Base-by-base conservation (phyloP, 208 protist genomes). In the Lotmaria passim region DNA sequence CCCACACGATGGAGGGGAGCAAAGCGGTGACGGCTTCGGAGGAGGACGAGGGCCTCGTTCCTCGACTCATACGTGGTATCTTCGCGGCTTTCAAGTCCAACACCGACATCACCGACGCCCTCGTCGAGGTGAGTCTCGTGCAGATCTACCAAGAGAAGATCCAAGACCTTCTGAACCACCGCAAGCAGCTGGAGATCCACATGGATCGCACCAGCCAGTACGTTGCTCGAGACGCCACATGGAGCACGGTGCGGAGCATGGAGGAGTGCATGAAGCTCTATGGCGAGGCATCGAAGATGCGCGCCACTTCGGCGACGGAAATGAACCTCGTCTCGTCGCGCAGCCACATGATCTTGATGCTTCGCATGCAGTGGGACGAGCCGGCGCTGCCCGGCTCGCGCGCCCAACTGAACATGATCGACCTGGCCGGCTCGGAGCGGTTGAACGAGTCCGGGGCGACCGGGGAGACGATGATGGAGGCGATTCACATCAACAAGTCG, bases 401-500 rank as follows among this genome's bases (percentile, higher is more conserved):
- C 57, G 86, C 91, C 34, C 93, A 96, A 65, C 81, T 98, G 21
- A 98, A 96, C 69, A 81, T 98, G 61, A 83, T 98, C 43, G 97
- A 98, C 71, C 87, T 98, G 34, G 97, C 97, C 14, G 97, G 97
- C 26, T 93, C 82, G 38, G 96, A 98, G 82, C 78, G 90, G 31
- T 57, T 97, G 10, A 67, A 82, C 33, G 83, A 97, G 66, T 97
- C 93, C 24, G 89, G 91, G 7, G 87, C 84, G n/a, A 89, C 75
- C 0, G 95, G 94, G 21, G 90, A 97, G 30, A 72, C 57, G 43
- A 88, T 98, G 79, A 94, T 83, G 79, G 95, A 98, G 82, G 90
- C 94, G 11, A 93, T 95, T 43, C 81, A 91, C 58, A 98, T 98
- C 63, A 98, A 98, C 84, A 96, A 97, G 66, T 97, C 92, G 5